Evolutionary conservation across 352 stramenopile species (phyloP).

Genomic region (Pythium myriotylum): DNA sequence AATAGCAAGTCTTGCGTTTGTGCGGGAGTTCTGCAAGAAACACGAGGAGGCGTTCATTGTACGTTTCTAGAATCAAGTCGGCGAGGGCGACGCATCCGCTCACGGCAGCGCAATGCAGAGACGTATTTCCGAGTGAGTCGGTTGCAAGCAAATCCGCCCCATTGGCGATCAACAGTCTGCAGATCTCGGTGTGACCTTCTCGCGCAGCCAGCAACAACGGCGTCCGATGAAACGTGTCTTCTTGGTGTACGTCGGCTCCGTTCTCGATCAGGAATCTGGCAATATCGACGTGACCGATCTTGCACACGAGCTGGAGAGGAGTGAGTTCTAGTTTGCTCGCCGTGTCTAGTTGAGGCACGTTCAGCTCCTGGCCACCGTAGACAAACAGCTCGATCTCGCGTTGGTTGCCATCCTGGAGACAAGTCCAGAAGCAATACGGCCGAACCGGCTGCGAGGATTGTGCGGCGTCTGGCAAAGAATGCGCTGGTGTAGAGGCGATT

Average conservation of each 20-base stretch:
- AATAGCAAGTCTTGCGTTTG: slow-evolving; percentile 34
- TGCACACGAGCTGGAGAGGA: slow-evolving; percentile 61
- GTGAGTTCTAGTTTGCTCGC: slow-evolving; percentile 36
- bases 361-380: slow-evolving; percentile 61
- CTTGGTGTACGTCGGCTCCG: slow-evolving; percentile 45
- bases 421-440: slow-evolving; percentile 50
- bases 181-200: slow-evolving; percentile 54
- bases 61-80: slow-evolving; percentile 43
- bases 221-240: slow-evolving; percentile 59
- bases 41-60: slow-evolving; percentile 51
- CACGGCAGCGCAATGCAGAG: slow-evolving; percentile 67
- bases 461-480: slow-evolving; percentile 6
- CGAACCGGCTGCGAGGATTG: background rate
- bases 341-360: slow-evolving; percentile 38
- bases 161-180: slow-evolving; percentile 41
- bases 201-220: slow-evolving; percentile 64
- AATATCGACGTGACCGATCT: slow-evolving; percentile 43
- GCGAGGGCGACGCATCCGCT: slow-evolving; percentile 45
- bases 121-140: slow-evolving; percentile 71
- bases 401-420: slow-evolving; percentile 46
- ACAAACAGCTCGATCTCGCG: slow-evolving; percentile 68
- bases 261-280: slow-evolving; percentile 49
- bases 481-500: background rate
- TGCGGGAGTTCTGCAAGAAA: slow-evolving; percentile 48
- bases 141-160: slow-evolving; percentile 46